phyloP scores from a whole-genome alignment of 208 protist genomes.

The Blechomonas ayalai region DNA sequence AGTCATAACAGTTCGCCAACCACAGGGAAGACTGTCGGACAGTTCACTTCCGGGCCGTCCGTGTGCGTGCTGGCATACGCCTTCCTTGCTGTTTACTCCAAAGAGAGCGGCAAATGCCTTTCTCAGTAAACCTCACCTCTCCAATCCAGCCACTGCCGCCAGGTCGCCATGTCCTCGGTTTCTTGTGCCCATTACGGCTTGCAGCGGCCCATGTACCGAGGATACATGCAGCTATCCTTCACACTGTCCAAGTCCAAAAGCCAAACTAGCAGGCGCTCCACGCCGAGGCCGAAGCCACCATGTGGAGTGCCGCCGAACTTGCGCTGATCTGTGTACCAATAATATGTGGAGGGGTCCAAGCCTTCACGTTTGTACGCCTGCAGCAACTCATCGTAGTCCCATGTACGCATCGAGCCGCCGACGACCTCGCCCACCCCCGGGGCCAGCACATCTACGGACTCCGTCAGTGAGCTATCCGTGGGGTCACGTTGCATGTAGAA shows the following conservation, averaged over 20 bases:
- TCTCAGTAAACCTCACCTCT: too few relatives aligned
- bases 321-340: slow-evolving; percentile 98
- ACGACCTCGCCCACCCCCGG: slow-evolving; percentile 99
- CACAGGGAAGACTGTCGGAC: too few relatives aligned
- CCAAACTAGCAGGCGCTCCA: slow-evolving; percentile 97
- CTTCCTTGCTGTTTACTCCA: too few relatives aligned
- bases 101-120: too few relatives aligned
- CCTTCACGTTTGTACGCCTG: slow-evolving; percentile 89
- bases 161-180: too few relatives aligned
- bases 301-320: slow-evolving; percentile 96
- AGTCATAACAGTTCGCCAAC: too few relatives aligned
- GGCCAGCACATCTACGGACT: slow-evolving; percentile 95
- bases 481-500: slow-evolving; percentile 98
- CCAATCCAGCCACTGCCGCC: too few relatives aligned
- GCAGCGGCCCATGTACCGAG: slow-evolving; percentile 93
- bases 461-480: slow-evolving; percentile 79
- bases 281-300: slow-evolving; percentile 97
- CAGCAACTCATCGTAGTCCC: slow-evolving; percentile 91
- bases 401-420: slow-evolving; percentile 97
- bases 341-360: slow-evolving; percentile 94
- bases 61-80: too few relatives aligned
- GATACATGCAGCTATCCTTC: slow-evolving; percentile 96
- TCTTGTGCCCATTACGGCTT: slow-evolving; percentile 87
- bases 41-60: too few relatives aligned
- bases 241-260: slow-evolving; percentile 93